Base-by-base conservation (phyloP, 116 monocot genomes). In the Thalassia testudinum region DNA sequence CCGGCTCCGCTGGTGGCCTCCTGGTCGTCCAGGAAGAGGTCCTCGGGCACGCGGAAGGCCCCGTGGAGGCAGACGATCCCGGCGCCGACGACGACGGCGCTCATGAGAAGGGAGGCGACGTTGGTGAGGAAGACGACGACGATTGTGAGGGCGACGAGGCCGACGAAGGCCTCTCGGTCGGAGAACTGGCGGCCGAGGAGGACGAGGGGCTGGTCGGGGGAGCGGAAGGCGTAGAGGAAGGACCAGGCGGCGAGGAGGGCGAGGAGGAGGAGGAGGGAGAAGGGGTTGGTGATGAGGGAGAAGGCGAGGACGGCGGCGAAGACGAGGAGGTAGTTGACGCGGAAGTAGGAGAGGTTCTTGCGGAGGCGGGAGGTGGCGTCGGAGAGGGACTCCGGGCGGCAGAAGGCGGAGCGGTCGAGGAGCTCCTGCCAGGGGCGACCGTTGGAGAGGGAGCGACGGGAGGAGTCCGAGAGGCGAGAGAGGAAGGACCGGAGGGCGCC, bases 291-390 rank as follows among this genome's bases (percentile, higher is more conserved):
- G 34, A 91, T 56, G 22, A 91, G 85, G 55, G 85, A 85, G 52
- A 78, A 30, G 37, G 85, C 85, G 60, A 91, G 81, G 24, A 58
- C 70, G 57, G 48, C 53, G 54, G 81, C 70, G 43, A 91, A 22
- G 58, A 85, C 7, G 42, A 76, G 70, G 53, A 63, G 21, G 70
- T 91, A 91, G 71, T 91, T 91, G 71, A 81, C 69, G 57, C 76
- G 72, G 72, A 91, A 91, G 71, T 91, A 91, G 66, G 67, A 50
- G 68, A 78, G 73, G 71, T 91, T 91, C 71, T 74, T 78, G 51
- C 85, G 78, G 54, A 81, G 14, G 66, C 91, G 78, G 34, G 76
- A 62, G 29, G 65, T 21, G 57, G 85, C 91, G 13, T 91, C 81
- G 53, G 91, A 52, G 62, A 78, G 45, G 53, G 85, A 85, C 5